A percentile compares a stretch with the other conserved stretches of the same genome.
phyloP scores from a whole-genome alignment of 2,329 filamentous ascomycete species.

The Coleophoma eucalyptorum region DNA sequence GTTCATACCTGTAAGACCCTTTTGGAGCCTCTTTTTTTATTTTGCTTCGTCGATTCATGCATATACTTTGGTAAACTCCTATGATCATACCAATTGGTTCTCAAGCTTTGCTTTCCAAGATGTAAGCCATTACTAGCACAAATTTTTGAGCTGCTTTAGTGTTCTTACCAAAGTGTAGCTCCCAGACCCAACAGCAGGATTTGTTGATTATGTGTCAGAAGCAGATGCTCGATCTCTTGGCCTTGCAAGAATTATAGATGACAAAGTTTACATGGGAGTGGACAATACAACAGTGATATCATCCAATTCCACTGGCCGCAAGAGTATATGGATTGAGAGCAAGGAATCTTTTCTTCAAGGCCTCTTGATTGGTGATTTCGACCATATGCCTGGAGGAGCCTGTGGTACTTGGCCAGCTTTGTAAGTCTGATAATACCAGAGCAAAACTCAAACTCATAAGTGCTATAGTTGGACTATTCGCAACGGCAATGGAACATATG shows the following conservation, averaged over 20 bases:
- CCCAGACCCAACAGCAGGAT: constrained; percentile 17
- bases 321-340: constrained; percentile 64
- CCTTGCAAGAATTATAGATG: constrained; percentile 52
- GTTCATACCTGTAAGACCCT: too few relatives aligned
- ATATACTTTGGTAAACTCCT: constrained; percentile 13
- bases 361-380: constrained; percentile 66
- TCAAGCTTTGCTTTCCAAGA: constrained; percentile 11
- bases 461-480: constrained; percentile 16
- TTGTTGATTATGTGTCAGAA: constrained; percentile 30
- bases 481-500: constrained; percentile 13
- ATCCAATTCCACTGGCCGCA: constrained; percentile 37
- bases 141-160: neutral
- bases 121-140: constrained; percentile 4
- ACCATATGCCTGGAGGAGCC: constrained; percentile 67
- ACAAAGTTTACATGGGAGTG: constrained; percentile 51
- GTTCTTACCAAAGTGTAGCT: constrained; percentile 2
- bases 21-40: too few relatives aligned
- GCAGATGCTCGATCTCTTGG: constrained; percentile 46
- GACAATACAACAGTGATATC: constrained; percentile 16
- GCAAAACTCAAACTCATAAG: neutral
- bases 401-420: constrained; percentile 76
- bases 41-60: neutral
- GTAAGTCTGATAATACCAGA: constrained; percentile 24
- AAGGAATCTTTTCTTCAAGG: constrained; percentile 59
- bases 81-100: constrained; percentile 18